Base-by-base conservation (phyloP, 1,139 yeast genomes). In the Lodderomyces beijingensis region DNA sequence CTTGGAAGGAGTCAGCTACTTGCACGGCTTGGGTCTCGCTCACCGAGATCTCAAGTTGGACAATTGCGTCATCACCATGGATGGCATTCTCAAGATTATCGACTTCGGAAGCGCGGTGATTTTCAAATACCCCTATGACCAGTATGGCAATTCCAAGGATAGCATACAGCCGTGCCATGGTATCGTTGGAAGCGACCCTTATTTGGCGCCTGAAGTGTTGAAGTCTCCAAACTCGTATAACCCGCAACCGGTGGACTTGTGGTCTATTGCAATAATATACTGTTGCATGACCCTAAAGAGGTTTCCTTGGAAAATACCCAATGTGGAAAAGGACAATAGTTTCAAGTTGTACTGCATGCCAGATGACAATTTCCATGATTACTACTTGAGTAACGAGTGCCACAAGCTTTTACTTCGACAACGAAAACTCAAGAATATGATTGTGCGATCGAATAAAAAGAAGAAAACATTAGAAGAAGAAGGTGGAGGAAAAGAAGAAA, bases 41-140 rank as follows among this genome's bases (percentile, higher is more conserved):
- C 99, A 91, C 56, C 77, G 99, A 42, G 99, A 91, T 61, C 70
- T 91, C 51, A 91, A 91, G 55, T 71, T 93, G 36, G 98, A 93
- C 58, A 91, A 91, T 55, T 87, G 97, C 65, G 96, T 91, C 13
- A 80, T 91, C 42, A 79, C 93, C 7, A 74, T 70, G 18, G 79
- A 84, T 32, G 98, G 98, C 18, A 82, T 89, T 24, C 74, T 91
- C 35, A 91, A 91, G 56, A 70, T 91, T 40, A 93, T 91, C 49
- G 99, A 91, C 58, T 91, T 91, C 59, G 99, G 99, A 11, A 82
- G 95, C 36, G 95, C 98, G 1, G 91, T 85, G 12, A 95, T 93
- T 15, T 91, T 88, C 67, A 80, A 79, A 51, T 91, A 89, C 54
- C 97, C 97, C 1, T 85, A 84, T 55, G 93, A 88, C 48, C 67